Evolutionary conservation across 1,139 yeast genomes (phyloP).

Genomic region (Pichia sp.): DNA sequence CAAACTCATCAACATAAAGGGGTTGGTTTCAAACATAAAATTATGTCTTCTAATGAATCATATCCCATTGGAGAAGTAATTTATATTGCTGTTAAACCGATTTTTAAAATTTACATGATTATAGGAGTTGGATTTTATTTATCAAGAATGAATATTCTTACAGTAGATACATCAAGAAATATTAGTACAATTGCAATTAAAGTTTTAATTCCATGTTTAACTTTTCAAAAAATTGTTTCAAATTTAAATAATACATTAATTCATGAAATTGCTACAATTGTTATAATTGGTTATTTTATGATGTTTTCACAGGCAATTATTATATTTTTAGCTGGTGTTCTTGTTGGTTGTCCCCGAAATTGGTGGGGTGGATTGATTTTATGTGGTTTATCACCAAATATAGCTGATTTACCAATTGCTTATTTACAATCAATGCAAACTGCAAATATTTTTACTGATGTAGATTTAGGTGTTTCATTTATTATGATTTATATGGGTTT

Average conservation of each 20-base stretch:
- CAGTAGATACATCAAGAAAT: slow-evolving; percentile 69
- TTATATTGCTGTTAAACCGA: slow-evolving; percentile 78
- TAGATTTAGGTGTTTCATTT: slow-evolving; percentile 78
- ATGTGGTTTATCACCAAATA: slow-evolving; percentile 78
- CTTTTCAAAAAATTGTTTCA: slow-evolving; percentile 67
- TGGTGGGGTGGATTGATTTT: slow-evolving; percentile 76
- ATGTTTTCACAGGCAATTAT: slow-evolving; percentile 46
- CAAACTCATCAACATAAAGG: background rate
- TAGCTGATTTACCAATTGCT: slow-evolving; percentile 84
- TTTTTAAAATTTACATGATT: slow-evolving; percentile 75
- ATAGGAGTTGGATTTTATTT: slow-evolving; percentile 62
- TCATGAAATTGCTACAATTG: slow-evolving; percentile 67
- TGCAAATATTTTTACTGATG: slow-evolving; percentile 52
- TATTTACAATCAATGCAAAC: slow-evolving; percentile 72
- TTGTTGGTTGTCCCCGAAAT: slow-evolving; percentile 44
- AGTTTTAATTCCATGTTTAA: slow-evolving; percentile 70
- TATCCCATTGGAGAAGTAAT: slow-evolving; percentile 60
- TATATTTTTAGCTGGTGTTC: slow-evolving; percentile 22
- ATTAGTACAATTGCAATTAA: slow-evolving; percentile 67
- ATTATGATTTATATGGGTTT: slow-evolving; percentile 73
- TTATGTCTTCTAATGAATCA: slow-evolving; percentile 14
- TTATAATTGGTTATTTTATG: slow-evolving; percentile 56
- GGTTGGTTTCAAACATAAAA: background rate
- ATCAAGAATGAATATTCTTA: slow-evolving; percentile 59
- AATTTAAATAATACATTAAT: slow-evolving; percentile 68